phyloP scores from a whole-genome alignment of 2,329 filamentous ascomycete species.

The Cladosporium sp. region DNA sequence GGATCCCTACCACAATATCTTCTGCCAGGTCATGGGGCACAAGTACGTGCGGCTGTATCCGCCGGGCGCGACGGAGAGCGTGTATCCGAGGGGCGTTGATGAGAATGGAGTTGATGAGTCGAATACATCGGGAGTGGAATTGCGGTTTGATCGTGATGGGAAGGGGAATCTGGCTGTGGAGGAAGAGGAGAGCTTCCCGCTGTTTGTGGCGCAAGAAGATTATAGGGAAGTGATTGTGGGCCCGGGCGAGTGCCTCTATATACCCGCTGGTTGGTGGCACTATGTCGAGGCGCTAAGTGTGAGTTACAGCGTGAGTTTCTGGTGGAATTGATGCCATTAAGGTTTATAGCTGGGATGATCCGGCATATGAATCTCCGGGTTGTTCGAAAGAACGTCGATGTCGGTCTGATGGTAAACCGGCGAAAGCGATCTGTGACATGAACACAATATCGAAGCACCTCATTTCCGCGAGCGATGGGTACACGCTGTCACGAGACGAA shows the following conservation, averaged over 20 bases:
- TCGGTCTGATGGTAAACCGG: too few species aligned
- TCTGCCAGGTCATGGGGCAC: constrained; percentile 79
- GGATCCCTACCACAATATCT: constrained; percentile 87
- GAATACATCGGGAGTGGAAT: constrained; percentile 77
- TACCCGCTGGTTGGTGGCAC: constrained; percentile 97
- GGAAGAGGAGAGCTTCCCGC: constrained; percentile 38
- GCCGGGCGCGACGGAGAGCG: constrained; percentile 51
- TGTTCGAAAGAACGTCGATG: too few species aligned
- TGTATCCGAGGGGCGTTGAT: constrained; percentile 59
- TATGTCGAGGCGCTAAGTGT: constrained; percentile 80
- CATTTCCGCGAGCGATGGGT: too few species aligned
- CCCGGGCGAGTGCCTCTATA: constrained; percentile 79
- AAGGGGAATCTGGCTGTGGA: constrained; percentile 1
- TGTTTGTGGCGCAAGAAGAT: constrained; percentile 50
- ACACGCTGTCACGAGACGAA: too few species aligned
- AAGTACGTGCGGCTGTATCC: constrained; percentile 91
- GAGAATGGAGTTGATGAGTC: constrained; percentile 75
- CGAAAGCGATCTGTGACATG: neutral
- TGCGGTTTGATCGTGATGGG: constrained; percentile 34
- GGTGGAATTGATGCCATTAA: constrained; percentile 61
- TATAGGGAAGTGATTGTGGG: constrained; percentile 73
- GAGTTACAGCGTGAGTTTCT: constrained; percentile 94
- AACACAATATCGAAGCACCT: too few species aligned
- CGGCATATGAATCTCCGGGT: too few species aligned
- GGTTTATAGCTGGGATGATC: too few species aligned